Percentiles rank a stretch among this genome's conserved stretches.
Conservation (phyloP, 2,329 filamentous ascomycete genomes). For the Aspergillus sp. region DNA sequence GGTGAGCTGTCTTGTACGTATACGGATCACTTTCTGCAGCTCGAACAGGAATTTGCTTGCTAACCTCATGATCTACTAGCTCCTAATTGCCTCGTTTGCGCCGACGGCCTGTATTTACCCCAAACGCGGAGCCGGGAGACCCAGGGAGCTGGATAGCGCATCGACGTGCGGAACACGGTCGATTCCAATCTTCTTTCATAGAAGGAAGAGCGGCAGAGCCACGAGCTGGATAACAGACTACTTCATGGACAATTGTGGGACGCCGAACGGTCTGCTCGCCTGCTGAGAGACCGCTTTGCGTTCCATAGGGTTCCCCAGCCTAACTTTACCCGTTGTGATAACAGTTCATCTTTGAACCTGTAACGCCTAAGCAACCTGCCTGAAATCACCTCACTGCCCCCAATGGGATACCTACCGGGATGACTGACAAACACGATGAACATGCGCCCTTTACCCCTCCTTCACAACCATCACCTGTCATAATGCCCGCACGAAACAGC, state of each 20-base stretch:
- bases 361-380: conserved; percentile 22
- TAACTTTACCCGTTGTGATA: conserved; percentile 24
- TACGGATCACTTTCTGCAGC: not conserved
- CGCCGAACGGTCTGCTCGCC: conserved; percentile 55
- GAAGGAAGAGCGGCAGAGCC: not conserved
- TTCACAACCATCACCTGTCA: conserved; percentile 38
- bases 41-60: not conserved
- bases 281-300: conserved; percentile 56
- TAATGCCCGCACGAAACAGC: conserved; percentile 36
- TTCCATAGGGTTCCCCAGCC: conserved; percentile 56
- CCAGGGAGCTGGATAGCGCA: not conserved
- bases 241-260: conserved; percentile 54
- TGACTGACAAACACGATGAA: conserved; percentile 46
- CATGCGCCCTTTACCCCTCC: conserved; percentile 45
- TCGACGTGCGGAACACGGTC: not conserved
- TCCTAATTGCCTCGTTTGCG: conserved; percentile 1
- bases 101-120: conserved; percentile 2
- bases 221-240: conserved; percentile 25
- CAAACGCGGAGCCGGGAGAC: not conserved
- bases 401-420: conserved; percentile 40
- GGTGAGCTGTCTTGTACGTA: conserved; percentile 8
- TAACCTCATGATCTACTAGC: not conserved
- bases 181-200: conserved; percentile 5
- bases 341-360: conserved; percentile 1
- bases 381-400: conserved; percentile 26